Evolutionary conservation across 192 early-diverging fungal genomes (phyloP).

Genomic region (Thoreauomyces humboldtii): DNA sequence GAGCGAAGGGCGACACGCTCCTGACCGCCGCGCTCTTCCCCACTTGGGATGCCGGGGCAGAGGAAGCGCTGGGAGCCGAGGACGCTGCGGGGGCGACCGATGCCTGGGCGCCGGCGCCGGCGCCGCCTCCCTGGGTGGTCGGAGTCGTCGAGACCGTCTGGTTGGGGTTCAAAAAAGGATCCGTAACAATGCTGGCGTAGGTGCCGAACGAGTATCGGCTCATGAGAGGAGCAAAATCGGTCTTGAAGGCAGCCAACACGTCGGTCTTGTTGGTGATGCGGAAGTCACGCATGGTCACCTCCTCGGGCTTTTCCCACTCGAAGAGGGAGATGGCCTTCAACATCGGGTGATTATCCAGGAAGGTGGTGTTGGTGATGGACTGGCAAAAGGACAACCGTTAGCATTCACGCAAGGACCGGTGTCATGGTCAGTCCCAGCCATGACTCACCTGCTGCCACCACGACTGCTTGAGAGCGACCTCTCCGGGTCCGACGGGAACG

Average conservation of each 20-base stretch:
- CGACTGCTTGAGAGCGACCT: conserved; percentile 31
- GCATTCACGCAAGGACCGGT: not conserved
- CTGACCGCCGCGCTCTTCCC: too few relatives aligned
- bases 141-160: too few relatives aligned
- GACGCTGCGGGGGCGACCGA: too few relatives aligned
- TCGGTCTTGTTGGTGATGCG: conserved; percentile 26
- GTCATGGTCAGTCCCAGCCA: too few relatives aligned
- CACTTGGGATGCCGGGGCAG: too few relatives aligned
- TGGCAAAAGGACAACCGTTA: not conserved
- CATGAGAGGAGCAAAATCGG: conserved; percentile 21
- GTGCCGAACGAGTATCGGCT: conserved; percentile 25
- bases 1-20: too few relatives aligned
- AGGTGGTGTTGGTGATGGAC: conserved; percentile 36
- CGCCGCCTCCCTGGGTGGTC: too few relatives aligned
- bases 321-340: conserved; percentile 41
- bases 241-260: conserved; percentile 30
- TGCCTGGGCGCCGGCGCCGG: too few relatives aligned
- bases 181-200: not conserved
- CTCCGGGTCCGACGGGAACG: conserved; percentile 2
- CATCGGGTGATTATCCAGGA: conserved; percentile 30
- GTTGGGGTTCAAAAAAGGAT: too few relatives aligned
- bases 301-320: conserved; percentile 39
- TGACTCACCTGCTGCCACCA: conserved; percentile 40
- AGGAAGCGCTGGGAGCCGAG: too few relatives aligned
- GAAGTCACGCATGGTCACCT: conserved; percentile 33